Conservation (phyloP, 202 grass and related monocot genomes). For the Tripidium arundinaceum region DNA sequence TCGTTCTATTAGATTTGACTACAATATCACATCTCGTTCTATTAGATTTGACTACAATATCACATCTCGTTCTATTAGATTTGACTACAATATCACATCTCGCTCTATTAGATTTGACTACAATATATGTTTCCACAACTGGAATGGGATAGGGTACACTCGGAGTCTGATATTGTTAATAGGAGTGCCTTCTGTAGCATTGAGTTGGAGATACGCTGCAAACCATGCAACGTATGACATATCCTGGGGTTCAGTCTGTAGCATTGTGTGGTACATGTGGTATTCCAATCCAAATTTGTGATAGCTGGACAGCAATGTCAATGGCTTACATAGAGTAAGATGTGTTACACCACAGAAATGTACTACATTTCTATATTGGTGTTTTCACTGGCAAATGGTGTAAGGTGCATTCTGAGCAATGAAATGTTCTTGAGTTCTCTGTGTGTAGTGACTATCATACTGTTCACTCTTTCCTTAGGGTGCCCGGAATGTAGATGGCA, state of each 20-base stretch:
- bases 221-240: background rate
- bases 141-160: background rate
- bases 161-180: background rate
- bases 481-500: background rate
- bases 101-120: too few species aligned
- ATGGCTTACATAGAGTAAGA: background rate
- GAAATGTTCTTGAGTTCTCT: background rate
- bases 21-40: background rate
- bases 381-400: background rate
- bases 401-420: background rate
- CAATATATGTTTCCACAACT: background rate
- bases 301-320: background rate
- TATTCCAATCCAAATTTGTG: background rate
- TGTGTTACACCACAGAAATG: background rate
- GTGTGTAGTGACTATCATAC: background rate
- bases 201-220: background rate
- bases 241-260: background rate
- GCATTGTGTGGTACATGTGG: background rate
- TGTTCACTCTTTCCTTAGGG: background rate
- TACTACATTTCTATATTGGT: background rate
- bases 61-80: background rate
- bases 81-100: too few species aligned
- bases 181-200: background rate
- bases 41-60: too few species aligned
- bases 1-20: background rate